phyloP scores from a whole-genome alignment of 768 basidiomycete species.

The Chalciporus chontae region DNA sequence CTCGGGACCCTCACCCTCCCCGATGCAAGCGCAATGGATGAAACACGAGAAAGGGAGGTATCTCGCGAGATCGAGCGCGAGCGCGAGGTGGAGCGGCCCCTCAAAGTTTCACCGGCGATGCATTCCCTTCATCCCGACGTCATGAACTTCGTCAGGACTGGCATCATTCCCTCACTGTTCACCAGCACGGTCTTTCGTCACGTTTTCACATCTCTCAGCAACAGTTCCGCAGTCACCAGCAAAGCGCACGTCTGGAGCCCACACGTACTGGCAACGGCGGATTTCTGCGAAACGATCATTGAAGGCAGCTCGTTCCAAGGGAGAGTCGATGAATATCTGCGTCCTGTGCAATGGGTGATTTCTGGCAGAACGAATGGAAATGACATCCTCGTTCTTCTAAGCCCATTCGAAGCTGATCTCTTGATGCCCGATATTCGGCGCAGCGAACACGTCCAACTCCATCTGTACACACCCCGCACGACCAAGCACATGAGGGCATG shows the following conservation, averaged over 20 bases:
- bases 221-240: conserved; percentile 1
- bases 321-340: conserved; percentile 10
- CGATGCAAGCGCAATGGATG: conserved; percentile 25
- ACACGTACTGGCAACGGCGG: conserved; percentile 6
- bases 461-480: conserved; percentile 39
- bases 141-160: conserved; percentile 23
- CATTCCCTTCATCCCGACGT: conserved; percentile 20
- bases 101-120: conserved; percentile 16
- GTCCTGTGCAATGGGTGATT: conserved; percentile 25
- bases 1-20: conserved; percentile 11
- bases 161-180: conserved; percentile 13
- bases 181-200: conserved; percentile 20
- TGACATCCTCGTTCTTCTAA: conserved; percentile 29
- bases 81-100: conserved; percentile 34
- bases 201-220: conserved; percentile 6
- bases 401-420: conserved; percentile 36
- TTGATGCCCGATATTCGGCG: conserved; percentile 36
- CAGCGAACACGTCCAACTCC: conserved; percentile 33
- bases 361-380: neutral
- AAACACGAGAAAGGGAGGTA: conserved; percentile 46
- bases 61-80: conserved; percentile 40
- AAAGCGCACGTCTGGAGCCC: conserved; percentile 19
- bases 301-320: neutral
- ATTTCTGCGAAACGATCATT: conserved; percentile 11
- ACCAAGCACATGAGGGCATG: conserved; percentile 32